Conservation (phyloP, 192 early-diverging fungal genomes). For the Backusella psychrophila region DNA sequence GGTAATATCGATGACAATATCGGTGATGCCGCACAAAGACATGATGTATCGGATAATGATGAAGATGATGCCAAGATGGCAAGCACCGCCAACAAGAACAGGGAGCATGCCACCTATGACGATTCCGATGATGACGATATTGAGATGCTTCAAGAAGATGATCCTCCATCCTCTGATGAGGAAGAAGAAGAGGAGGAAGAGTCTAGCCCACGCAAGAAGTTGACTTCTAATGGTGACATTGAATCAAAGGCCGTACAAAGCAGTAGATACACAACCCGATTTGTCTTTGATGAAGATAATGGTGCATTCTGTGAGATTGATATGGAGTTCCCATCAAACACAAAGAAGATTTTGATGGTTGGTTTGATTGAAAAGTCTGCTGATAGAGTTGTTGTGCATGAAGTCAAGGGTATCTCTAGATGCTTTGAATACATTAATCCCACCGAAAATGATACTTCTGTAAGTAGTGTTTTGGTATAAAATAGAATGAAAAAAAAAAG, state of each 20-base stretch:
- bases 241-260: slow-evolving; percentile 54
- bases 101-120: slow-evolving; percentile 75
- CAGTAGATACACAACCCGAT: slow-evolving; percentile 67
- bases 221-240: slow-evolving; percentile 22
- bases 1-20: slow-evolving; percentile 41
- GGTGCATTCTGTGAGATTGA: slow-evolving; percentile 81
- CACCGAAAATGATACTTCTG: slow-evolving; percentile 71
- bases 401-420: slow-evolving; percentile 79
- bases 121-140: slow-evolving; percentile 87
- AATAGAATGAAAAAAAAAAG: background rate
- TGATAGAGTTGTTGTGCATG: slow-evolving; percentile 74
- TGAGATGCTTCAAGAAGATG: slow-evolving; percentile 30
- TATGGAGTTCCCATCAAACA: slow-evolving; percentile 81
- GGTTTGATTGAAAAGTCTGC: slow-evolving; percentile 78
- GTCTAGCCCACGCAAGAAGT: slow-evolving; percentile 35
- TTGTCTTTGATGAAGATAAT: slow-evolving; percentile 63
- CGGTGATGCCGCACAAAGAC: slow-evolving; percentile 13
- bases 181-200: slow-evolving; percentile 47
- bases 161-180: slow-evolving; percentile 19
- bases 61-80: slow-evolving; percentile 68
- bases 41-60: slow-evolving; percentile 49
- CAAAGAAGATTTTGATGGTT: slow-evolving; percentile 95
- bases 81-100: slow-evolving; percentile 56
- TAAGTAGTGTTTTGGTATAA: slow-evolving; percentile 25
- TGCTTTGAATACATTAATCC: slow-evolving; percentile 83